A percentile compares a stretch with the other conserved stretches of the same genome.
phyloP scores from a whole-genome alignment of 2,329 filamentous ascomycete species.

The Fusarium sulawesiense region DNA sequence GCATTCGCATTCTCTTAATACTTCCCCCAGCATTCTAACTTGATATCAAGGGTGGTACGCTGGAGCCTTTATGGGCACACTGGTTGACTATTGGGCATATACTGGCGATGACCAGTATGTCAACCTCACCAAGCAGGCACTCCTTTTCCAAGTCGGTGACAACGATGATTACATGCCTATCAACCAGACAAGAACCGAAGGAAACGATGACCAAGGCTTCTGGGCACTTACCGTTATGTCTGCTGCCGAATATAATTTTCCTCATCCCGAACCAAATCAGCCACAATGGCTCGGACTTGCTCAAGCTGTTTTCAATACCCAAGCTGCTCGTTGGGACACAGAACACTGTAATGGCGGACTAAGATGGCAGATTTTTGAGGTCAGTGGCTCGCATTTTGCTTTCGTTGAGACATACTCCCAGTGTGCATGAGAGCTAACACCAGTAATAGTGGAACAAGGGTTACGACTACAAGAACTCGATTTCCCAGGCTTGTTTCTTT shows the following conservation, averaged over 20 bases:
- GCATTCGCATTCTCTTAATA: not conserved
- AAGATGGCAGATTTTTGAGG: constrained; percentile 83
- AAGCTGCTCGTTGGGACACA: constrained; percentile 78
- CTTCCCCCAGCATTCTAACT: constrained; percentile 10
- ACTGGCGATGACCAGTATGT: constrained; percentile 81
- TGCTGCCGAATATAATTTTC: constrained; percentile 76
- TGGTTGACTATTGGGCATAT: constrained; percentile 88
- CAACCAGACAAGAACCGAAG: constrained; percentile 75
- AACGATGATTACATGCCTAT: constrained; percentile 82
- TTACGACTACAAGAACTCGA: constrained; percentile 80
- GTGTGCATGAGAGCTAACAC: constrained; percentile 11
- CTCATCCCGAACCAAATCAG: constrained; percentile 64
- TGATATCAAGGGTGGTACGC: constrained; percentile 72
- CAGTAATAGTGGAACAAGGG: constrained; percentile 74
- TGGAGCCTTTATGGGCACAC: constrained; percentile 75
- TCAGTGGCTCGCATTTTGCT: constrained; percentile 1
- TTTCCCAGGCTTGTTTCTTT: constrained; percentile 72
- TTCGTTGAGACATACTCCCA: not conserved
- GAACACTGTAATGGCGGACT: constrained; percentile 78
- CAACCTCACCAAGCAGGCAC: constrained; percentile 71
- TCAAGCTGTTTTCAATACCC: constrained; percentile 84
- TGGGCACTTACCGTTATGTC: constrained; percentile 78
- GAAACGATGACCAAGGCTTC: constrained; percentile 81
- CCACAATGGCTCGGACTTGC: constrained; percentile 78
- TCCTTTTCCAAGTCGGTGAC: constrained; percentile 79